A percentile compares a stretch with the other conserved stretches of the same genome.
Conservation (phyloP, 352 stramenopile genomes). For the Pythium chondricola region DNA sequence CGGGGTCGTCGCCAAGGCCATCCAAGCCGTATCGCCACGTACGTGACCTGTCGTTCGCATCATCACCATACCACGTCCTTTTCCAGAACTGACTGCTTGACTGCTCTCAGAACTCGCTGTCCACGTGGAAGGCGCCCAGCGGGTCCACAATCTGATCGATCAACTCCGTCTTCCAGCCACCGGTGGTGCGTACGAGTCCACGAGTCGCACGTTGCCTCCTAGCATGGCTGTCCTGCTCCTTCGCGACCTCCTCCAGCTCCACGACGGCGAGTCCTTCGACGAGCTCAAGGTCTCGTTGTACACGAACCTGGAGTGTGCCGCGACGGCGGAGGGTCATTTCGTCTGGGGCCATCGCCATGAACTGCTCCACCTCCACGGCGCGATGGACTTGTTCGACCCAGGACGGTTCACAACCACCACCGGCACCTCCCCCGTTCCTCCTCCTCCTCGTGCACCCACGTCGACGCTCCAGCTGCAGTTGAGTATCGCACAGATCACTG, state of each 20-base stretch:
- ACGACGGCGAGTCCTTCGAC: conserved; percentile 3
- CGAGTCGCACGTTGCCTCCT: neutral
- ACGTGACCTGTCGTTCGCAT: neutral
- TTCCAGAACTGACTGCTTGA: too few relatives aligned
- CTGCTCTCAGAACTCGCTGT: neutral
- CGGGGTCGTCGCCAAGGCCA: neutral
- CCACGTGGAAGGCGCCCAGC: conserved; percentile 2
- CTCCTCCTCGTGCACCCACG: neutral
- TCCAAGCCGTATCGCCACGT: neutral
- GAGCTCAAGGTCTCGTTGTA: conserved; percentile 7
- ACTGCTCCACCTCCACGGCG: neutral
- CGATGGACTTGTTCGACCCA: conserved; percentile 5
- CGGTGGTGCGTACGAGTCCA: neutral
- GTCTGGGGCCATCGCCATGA: conserved; percentile 11
- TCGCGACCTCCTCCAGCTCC: conserved; percentile 2
- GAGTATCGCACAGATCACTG: neutral
- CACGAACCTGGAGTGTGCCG: conserved; percentile 11
- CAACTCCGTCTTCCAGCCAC: neutral
- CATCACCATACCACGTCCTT: too few relatives aligned
- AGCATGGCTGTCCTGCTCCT: conserved; percentile 1
- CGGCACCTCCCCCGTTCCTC: neutral
- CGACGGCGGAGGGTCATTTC: conserved; percentile 5
- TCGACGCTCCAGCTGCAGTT: neutral
- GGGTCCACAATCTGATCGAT: conserved; percentile 12
- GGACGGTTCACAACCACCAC: conserved; percentile 1